Base-by-base conservation (phyloP, 1,284 basidiomycete genomes). In the Laetiporus sulphureus region DNA sequence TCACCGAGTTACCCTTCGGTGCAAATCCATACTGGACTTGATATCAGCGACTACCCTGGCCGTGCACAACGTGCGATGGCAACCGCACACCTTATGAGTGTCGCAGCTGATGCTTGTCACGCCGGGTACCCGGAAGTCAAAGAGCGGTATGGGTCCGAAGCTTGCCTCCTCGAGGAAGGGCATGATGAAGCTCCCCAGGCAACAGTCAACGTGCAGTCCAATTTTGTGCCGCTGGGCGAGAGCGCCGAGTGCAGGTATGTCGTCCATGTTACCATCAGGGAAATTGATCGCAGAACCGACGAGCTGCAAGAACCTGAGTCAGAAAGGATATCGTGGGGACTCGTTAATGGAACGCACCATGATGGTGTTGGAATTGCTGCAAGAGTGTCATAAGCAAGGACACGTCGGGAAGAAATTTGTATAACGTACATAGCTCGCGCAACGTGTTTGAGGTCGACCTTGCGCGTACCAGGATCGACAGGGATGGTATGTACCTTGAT, bases 121-220 rank as follows among this genome's bases (percentile, higher is more conserved):
- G 3, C 93, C 92, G 5, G 77, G 71, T 1, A 96, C 81, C n/a
- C 81, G 68, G 62, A 97, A 97, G 63, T 96, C 93, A 55, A 95
- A 96, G 1, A 58, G 60, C 45, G 54, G 51, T 7, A 61, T 56
- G 4, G 64, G 55, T 3, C 40, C 40, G 54, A 65, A 71, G 1
- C 69, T 70, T 4, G 68, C 66, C 46, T 70, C 63, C 52, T 89
- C 83, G 29, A 96, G 72, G 72, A 91, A 97, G 0, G 93, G 89
- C 50, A 96, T 76, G 51, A 96, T 85, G 65, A 96, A 95, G 39
- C 85, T 88, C 2, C 92, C 93, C 13, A 96, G 71, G 61, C 93
- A 96, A 62, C 91, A 92, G 54, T 94, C 91, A 46, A 96, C 94
- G 61, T 99, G 96, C 20, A 97, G 65, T 2, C 92, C 91, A 42